Evolutionary conservation across 257 asterid species (phyloP).

Genomic region (Gentiana dahurica): DNA sequence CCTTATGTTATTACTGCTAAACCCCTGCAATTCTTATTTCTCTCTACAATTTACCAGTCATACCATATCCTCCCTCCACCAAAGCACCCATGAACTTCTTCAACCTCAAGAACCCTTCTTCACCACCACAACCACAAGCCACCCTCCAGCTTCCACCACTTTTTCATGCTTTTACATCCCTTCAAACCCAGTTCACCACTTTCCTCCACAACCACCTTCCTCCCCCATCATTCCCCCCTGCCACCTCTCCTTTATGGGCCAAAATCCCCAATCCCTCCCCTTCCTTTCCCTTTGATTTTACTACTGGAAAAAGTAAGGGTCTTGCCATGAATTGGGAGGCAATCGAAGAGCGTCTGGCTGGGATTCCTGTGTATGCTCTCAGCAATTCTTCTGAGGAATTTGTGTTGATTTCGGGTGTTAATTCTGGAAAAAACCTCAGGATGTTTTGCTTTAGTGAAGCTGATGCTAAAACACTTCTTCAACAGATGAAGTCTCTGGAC

Average conservation of each 20-base stretch:
- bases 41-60: background rate
- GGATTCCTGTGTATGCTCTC: constrained; percentile 84
- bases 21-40: background rate
- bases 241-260: constrained; percentile 30
- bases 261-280: constrained; percentile 19
- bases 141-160: constrained; percentile 8
- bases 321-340: constrained; percentile 34
- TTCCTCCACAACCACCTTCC: constrained; percentile 28
- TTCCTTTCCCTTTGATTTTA: background rate
- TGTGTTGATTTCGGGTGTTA: constrained; percentile 59
- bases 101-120: constrained; percentile 26
- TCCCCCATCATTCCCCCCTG: constrained; percentile 6
- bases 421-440: constrained; percentile 51
- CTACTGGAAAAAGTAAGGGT: constrained; percentile 4
- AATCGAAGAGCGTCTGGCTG: constrained; percentile 72
- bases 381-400: constrained; percentile 62
- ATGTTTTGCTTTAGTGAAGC: constrained; percentile 69
- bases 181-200: constrained; percentile 52
- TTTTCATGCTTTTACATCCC: constrained; percentile 45
- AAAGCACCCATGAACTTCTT: constrained; percentile 36
- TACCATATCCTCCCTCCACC: background rate
- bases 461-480: constrained; percentile 62
- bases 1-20: no score
- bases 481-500: constrained; percentile 63
- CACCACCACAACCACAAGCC: constrained; percentile 17